These are phyloP conservation scores for Neostapfia colusana DNA, from an alignment of 176 grass and related monocot genomes.

Conservation along the genomic window DNA sequence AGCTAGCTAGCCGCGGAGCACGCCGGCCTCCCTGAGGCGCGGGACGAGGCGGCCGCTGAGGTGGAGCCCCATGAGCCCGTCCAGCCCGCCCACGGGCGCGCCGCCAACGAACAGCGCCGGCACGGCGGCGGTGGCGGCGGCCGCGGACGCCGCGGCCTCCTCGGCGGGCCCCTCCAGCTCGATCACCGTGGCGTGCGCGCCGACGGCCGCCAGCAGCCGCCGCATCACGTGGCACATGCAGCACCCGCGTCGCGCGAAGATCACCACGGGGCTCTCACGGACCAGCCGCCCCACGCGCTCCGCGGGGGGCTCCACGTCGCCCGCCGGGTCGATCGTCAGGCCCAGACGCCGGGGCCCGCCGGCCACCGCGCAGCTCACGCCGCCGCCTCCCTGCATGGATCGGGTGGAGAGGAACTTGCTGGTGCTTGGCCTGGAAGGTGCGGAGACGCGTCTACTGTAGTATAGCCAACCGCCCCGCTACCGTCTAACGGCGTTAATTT, in stretches of 20 bases:
- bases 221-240: constrained; percentile 92
- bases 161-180: constrained; percentile 65
- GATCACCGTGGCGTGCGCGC: constrained; percentile 71
- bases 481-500: neutral
- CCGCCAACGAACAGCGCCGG: constrained; percentile 88
- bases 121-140: constrained; percentile 29
- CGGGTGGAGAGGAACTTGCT: no score
- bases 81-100: constrained; percentile 70
- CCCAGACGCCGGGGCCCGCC: constrained; percentile 18
- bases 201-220: constrained; percentile 54
- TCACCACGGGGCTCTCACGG: constrained; percentile 69
- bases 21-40: constrained; percentile 45
- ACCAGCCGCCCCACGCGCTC: constrained; percentile 54
- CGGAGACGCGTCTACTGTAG: neutral
- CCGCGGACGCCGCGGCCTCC: constrained; percentile 39
- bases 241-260: constrained; percentile 65
- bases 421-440: neutral
- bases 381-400: constrained; percentile 47
- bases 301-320: constrained; percentile 42
- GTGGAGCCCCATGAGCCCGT: constrained; percentile 89
- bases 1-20: constrained; percentile 33
- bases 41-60: constrained; percentile 64
- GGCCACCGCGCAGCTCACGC: constrained; percentile 42
- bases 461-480: neutral
- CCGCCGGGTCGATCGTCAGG: constrained; percentile 52